Base-by-base conservation (phyloP, 495 filamentous ascomycete genomes). In the Tirmania nivea region DNA sequence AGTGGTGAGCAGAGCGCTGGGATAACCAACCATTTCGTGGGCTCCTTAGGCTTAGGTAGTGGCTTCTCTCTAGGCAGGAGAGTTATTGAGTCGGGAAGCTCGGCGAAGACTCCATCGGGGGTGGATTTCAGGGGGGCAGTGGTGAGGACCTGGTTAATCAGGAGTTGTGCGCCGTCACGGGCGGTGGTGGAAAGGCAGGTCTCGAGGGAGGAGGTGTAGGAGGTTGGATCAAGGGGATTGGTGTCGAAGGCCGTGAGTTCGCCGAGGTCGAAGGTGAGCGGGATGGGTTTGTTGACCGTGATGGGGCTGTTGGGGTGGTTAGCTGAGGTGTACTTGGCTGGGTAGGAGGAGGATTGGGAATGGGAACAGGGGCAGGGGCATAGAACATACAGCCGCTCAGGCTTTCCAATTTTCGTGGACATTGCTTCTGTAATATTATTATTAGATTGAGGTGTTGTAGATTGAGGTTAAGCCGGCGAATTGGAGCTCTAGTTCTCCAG, bases 251-350 rank as follows among this genome's bases (percentile, higher is more conserved):
- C 78, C 61, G 87, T 73, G 54, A 95, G 78, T 64, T 89, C 77
- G 57, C 86, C 87, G 11, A 94, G 78, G 69, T 94, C 86, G 73
- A 92, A 94, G 64, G 80, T 85, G 72, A 89, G 89, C 45, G 85
- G 88, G 1, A 78, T 92, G 0, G 85, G 83, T 65, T 88, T 87
- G 31, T 77, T 70, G 67, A 88, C 82, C 9, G 73, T 79, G 55
- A 87, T 74, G 20, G 71, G 67, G 34, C 73, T 75, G 56, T 36
- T 45, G 42, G 35, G 35, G 39, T 34, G 16, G 7, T 34, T 35
- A 10, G 45, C 12, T 36, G 10, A 14, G 2, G 25, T 31, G 25
- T 31, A 31, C 25, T 31, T 31, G 25, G 2, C 25, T 31, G 25
- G 25, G n/a, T n/a, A n/a, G n/a, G n/a, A n/a, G n/a, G 25, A 31